A percentile compares a stretch with the other conserved stretches of the same genome.
phyloP scores from a whole-genome alignment of 352 stramenopile species.

The Phytophthora ohioensis region DNA sequence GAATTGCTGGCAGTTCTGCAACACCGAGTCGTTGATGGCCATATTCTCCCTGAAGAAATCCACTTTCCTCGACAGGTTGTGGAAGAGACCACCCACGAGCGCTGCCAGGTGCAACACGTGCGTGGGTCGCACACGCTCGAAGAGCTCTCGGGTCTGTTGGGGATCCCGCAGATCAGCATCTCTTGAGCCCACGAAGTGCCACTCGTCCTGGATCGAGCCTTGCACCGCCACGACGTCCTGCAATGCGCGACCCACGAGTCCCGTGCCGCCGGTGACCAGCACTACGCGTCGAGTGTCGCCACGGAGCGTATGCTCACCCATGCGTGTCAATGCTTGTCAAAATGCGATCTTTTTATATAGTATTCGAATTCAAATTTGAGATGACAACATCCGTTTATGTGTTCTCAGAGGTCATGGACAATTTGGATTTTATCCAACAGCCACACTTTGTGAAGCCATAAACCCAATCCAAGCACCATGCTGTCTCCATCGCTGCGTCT shows the following conservation, averaged over 20 bases:
- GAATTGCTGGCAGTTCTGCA: constrained; percentile 94
- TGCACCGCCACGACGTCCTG: constrained; percentile 55
- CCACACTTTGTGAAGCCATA: too few relatives aligned
- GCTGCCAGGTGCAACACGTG: constrained; percentile 98
- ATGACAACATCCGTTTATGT: not conserved
- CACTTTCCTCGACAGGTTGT: constrained; percentile 91
- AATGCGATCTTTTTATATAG: constrained; percentile 3
- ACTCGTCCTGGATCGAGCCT: constrained; percentile 70
- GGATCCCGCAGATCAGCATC: constrained; percentile 95
- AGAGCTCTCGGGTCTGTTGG: constrained; percentile 90
- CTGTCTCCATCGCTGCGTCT: constrained; percentile 2
- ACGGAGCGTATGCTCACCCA: not conserved
- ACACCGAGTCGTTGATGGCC: constrained; percentile 99
- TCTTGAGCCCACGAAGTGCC: constrained; percentile 94
- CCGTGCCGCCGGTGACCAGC: constrained; percentile 96
- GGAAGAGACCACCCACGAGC: constrained; percentile 92
- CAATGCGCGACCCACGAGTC: constrained; percentile 92
- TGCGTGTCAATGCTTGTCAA: constrained; percentile 17
- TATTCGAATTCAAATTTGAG: constrained; percentile 1
- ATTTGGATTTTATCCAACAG: too few relatives aligned
- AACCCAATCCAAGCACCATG: not conserved
- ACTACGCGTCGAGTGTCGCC: constrained; percentile 52
- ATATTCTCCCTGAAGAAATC: constrained; percentile 99
- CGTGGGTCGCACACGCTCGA: constrained; percentile 94
- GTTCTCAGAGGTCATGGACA: not conserved